Evolutionary conservation across 306 rosid genomes (phyloP), one percentile per base, ranked within the genome.

Genomic region (Casuarina glauca): DNA sequence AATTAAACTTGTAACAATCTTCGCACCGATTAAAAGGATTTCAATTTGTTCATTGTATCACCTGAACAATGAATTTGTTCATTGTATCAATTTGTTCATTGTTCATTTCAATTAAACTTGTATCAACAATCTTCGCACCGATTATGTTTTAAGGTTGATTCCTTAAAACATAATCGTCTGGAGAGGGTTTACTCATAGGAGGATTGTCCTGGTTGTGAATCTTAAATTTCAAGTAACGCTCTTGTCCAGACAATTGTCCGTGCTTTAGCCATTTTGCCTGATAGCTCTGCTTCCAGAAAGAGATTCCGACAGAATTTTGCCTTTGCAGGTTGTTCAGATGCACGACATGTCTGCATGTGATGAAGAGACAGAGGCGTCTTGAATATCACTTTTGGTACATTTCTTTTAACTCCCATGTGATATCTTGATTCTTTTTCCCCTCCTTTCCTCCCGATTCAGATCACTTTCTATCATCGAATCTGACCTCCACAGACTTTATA

Each of bases 281-380:
- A 57, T 57, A 26, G 9, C 36, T 19, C 63, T 57, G 63, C 12
- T 57, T 20, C 19, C 3, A 57, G 19, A 58, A 13, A 54, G 46
- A 13, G 69, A 20, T 15, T 63, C 13, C 38, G 26, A 7, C 9
- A 1, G 20, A 63, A 15, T 2, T 38, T 6, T 57, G 63, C 35
- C 36, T 19, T 19, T 75, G 36, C 35, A 57, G 50, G 41, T 74
- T 35, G 52, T 53, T 20, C 44, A 77, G 81, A 75, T 69, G 63
- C 43, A 67, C 66, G 43, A 49, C 10, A 38, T 4, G 20, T 45
- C 45, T 19, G 26, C 73, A 52, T 63, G 42, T 15, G 69, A 62
- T 62, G 44, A 63, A 38, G 38, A 4, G 46, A 63, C 26, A 62
- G 13, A 12, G 69, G 4, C 2, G 46, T 63, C 15, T 63, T 38